A percentile compares a stretch with the other conserved stretches of the same genome.
phyloP scores from a whole-genome alignment of 352 stramenopile species.

The Aphanomyces stellatus region DNA sequence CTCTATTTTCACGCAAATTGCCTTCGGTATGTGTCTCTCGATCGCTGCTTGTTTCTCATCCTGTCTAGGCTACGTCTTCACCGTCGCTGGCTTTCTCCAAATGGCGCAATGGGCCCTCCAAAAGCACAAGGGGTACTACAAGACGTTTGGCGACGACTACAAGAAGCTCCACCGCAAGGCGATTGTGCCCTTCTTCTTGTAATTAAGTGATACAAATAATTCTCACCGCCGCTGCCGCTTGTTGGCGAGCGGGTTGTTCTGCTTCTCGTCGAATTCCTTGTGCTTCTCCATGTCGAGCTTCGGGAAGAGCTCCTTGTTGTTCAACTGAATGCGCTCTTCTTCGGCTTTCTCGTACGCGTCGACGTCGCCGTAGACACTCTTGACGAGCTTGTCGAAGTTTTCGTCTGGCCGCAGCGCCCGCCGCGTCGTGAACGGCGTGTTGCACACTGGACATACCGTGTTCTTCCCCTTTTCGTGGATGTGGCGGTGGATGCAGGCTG shows the following conservation, averaged over 20 bases:
- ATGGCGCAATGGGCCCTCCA: constrained; percentile 87
- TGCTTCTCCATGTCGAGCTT: constrained; percentile 1
- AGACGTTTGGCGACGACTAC: constrained; percentile 79
- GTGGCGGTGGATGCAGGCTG: constrained; percentile 5
- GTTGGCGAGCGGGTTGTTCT: background rate
- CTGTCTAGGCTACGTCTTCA: constrained; percentile 62
- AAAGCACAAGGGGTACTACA: constrained; percentile 84
- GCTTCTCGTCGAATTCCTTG: background rate
- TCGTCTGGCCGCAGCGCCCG: constrained; percentile 1
- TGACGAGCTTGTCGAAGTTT: constrained; percentile 15
- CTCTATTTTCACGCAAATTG: constrained; percentile 78
- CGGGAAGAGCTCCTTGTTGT: constrained; percentile 3
- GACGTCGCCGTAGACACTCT: constrained; percentile 13
- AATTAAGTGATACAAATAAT: constrained; percentile 24
- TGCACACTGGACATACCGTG: constrained; percentile 9
- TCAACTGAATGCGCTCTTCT: constrained; percentile 9
- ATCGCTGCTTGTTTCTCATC: background rate
- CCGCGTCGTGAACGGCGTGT: constrained; percentile 9
- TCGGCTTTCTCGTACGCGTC: constrained; percentile 5
- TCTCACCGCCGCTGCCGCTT: background rate
- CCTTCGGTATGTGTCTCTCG: constrained; percentile 24
- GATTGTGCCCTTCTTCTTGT: constrained; percentile 79
- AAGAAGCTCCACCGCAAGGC: constrained; percentile 80
- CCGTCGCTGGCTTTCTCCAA: constrained; percentile 72
- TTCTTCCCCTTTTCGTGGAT: constrained; percentile 13